Percentiles rank a stretch among this genome's conserved stretches.
Evolutionary conservation across 768 basidiomycete species (phyloP).

Genomic region (Boletus vermiculosoides): DNA sequence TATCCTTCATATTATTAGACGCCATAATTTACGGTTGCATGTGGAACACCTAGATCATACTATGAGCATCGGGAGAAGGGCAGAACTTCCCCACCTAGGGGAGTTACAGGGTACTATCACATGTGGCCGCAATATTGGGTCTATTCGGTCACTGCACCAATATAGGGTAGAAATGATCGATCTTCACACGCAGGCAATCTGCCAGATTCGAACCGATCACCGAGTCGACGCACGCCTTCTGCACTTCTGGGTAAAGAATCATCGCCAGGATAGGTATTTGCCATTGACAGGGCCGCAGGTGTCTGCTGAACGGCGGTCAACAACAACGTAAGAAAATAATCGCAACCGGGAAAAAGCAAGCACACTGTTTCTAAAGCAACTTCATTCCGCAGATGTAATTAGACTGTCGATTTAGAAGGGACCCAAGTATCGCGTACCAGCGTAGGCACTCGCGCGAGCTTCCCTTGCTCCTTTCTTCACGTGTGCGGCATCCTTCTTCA

Average conservation of each 20-base stretch:
- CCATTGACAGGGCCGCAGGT: slow-evolving; percentile 1
- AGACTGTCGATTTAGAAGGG: neutral
- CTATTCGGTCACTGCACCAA: slow-evolving; percentile 8
- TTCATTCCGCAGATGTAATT: neutral
- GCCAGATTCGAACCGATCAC: slow-evolving; percentile 3
- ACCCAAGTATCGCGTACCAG: slow-evolving; percentile 3
- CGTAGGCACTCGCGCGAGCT: slow-evolving; percentile 9
- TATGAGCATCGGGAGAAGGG: neutral
- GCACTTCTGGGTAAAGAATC: slow-evolving; percentile 16
- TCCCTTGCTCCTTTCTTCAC: slow-evolving; percentile 5
- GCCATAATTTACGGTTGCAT: slow-evolving; percentile 37
- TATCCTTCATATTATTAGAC: slow-evolving; percentile 35
- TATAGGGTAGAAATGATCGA: slow-evolving; percentile 7
- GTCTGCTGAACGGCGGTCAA: neutral
- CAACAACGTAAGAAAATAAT: neutral
- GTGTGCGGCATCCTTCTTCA: neutral
- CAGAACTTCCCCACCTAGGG: slow-evolving; percentile 6
- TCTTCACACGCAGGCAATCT: slow-evolving; percentile 20
- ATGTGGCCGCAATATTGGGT: no score
- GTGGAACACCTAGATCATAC: slow-evolving; percentile 19
- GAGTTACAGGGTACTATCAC: no score
- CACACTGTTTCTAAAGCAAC: slow-evolving; percentile 15
- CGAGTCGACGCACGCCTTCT: slow-evolving; percentile 14
- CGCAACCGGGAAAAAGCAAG: neutral
- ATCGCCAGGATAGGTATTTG: slow-evolving; percentile 14